phyloP scores from a whole-genome alignment of 768 basidiomycete species.

The Phlegmacium glaucopus region DNA sequence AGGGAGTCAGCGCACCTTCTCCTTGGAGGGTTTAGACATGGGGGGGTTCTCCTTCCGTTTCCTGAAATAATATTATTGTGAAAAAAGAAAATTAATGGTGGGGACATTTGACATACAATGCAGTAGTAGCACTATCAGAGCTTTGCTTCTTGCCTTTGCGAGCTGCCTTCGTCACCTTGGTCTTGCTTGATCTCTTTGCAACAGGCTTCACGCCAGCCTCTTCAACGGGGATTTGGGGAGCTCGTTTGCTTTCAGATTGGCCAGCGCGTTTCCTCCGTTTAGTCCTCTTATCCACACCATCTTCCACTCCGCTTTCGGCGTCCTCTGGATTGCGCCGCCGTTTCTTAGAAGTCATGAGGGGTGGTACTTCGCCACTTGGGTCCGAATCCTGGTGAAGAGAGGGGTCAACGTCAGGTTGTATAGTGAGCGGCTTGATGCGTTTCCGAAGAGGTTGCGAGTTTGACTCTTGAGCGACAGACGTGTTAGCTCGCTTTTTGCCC shows the following conservation, averaged over 20 bases:
- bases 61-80: slow-evolving; percentile 13
- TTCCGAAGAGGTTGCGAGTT: slow-evolving; percentile 5
- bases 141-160: background rate
- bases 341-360: slow-evolving; percentile 5
- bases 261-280: slow-evolving; percentile 9
- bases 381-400: background rate
- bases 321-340: slow-evolving; percentile 7
- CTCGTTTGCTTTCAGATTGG: background rate
- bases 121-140: background rate
- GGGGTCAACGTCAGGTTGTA: background rate
- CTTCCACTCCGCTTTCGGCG: background rate
- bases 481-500: slow-evolving; percentile 2
- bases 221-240: background rate
- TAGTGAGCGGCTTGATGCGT: slow-evolving; percentile 1
- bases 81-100: background rate
- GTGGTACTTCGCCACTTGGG: background rate
- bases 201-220: too few species aligned
- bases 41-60: slow-evolving; percentile 34
- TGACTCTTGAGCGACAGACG: background rate
- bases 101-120: slow-evolving; percentile 8
- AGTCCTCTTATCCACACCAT: slow-evolving; percentile 1
- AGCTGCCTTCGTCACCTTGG: too few species aligned
- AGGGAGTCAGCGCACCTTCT: background rate
- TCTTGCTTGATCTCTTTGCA: too few species aligned
- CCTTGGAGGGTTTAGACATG: slow-evolving; percentile 3